Evolutionary conservation across 331 rosid species (phyloP), one percentile per base, ranked within the genome.

Genomic region (Rosa hybrid): DNA sequence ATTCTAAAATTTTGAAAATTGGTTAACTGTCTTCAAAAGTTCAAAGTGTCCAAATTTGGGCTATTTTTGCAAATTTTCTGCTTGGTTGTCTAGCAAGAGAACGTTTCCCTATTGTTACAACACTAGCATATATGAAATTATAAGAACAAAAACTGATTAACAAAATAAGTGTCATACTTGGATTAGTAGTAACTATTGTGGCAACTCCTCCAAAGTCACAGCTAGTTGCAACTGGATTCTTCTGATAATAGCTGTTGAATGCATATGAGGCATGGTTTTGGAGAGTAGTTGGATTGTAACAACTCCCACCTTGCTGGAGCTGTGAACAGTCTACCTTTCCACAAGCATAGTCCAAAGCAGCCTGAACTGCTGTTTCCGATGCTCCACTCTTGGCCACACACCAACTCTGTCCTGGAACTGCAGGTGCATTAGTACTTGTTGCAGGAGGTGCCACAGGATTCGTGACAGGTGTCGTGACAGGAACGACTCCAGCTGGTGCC

Each of bases 161-260:
- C 62, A 38, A 39, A 78, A 41, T 27, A 53, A 9, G 18, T 44
- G 56, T 62, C 91, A 78, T 87, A 96, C 99, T 96, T 30, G 99
- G 98, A 83, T 92, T 96, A 84, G 89, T 59, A 78, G 18, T 81
- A 69, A 89, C 91, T 74, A 88, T 8, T 62, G 88, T 82, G 49
- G 98, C 99, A 78, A 84, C 16, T 65, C 99, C 98, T 70, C 97
- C 97, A 80, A 96, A 96, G 73, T 96, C 97, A 67, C 98, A 96
- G 84, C 98, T 93, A 42, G 97, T 90, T 2, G 97, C 70, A 0
- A 82, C 83, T 8, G 95, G 98, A 77, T 93, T 90, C 92, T 90
- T 96, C 67, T 90, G 91, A 82, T 89, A 96, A 80, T 93, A 96
- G 79, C 86, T 83, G 63, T 96, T 96, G 90, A 96, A 93, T 16